Evolutionary conservation across 2,329 filamentous ascomycete species (phyloP).

Genomic region (Botrytis aclada): DNA sequence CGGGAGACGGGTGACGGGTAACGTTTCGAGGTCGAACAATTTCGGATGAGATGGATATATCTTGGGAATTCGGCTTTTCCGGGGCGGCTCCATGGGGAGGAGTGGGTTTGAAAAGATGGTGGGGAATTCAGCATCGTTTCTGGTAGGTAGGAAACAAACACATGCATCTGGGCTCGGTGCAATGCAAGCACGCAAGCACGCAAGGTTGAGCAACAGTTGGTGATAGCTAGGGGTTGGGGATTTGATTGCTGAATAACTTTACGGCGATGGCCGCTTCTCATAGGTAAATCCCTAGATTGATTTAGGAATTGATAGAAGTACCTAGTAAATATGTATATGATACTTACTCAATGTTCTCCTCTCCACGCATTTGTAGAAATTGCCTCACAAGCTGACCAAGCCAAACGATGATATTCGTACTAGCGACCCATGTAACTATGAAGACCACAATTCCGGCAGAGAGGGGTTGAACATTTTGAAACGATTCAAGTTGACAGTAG

Average conservation of each 20-base stretch:
- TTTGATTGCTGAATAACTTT: background rate
- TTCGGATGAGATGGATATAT: constrained; percentile 10
- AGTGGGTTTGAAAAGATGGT: background rate
- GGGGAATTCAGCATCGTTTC: background rate
- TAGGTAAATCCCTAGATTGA: background rate
- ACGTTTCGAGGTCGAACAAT: background rate
- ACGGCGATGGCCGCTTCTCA: background rate
- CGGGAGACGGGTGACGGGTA: background rate
- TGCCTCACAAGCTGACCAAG: background rate
- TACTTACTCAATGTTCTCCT: background rate
- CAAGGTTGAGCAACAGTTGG: constrained; percentile 7
- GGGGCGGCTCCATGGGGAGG: background rate
- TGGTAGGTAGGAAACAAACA: background rate
- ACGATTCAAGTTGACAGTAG: background rate
- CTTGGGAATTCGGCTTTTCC: constrained; percentile 14
- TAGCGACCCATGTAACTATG: background rate
- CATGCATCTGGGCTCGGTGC: background rate
- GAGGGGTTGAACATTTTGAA: constrained; percentile 1
- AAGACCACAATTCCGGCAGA: too few species aligned
- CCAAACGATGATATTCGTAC: background rate
- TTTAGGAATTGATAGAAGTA: background rate
- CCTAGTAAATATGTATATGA: background rate
- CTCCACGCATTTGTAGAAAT: too few species aligned
- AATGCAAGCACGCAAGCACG: background rate
- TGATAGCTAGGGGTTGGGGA: background rate